phyloP scores from a whole-genome alignment of 1,284 basidiomycete genomes.

The Golubevia sp. region DNA sequence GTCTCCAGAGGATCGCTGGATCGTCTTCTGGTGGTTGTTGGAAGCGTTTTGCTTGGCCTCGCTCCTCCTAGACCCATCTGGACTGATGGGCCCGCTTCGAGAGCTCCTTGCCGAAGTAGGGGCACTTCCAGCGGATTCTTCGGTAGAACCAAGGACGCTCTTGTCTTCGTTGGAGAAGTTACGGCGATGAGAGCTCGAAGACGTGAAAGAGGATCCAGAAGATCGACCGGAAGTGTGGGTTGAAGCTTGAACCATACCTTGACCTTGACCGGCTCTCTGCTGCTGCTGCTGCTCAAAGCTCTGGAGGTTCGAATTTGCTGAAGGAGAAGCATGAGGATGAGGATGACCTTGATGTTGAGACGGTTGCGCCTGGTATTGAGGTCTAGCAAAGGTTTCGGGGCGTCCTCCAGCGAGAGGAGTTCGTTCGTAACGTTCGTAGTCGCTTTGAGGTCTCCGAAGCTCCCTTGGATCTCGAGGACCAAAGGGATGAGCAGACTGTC shows the following conservation, averaged over 20 bases:
- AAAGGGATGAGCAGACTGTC: not conserved
- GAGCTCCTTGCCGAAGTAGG: conserved; percentile 48
- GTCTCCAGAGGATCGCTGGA: not conserved
- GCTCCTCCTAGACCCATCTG: not conserved
- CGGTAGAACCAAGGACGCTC: conserved; percentile 15
- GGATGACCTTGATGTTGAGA: conserved; percentile 4
- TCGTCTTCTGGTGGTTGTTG: not conserved
- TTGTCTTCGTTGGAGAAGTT: conserved; percentile 20
- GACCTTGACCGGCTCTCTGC: not conserved
- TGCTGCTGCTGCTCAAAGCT: conserved; percentile 3
- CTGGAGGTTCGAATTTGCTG: conserved; percentile 4
- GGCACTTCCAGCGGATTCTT: conserved; percentile 32
- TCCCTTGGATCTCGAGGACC: not conserved
- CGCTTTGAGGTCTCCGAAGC: not conserved
- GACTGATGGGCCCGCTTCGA: conserved; percentile 27
- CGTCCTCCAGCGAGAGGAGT: conserved; percentile 16
- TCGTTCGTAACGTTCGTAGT: not conserved
- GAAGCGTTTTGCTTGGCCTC: conserved; percentile 6
- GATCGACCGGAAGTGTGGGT: conserved; percentile 30
- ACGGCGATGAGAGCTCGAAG: conserved; percentile 17
- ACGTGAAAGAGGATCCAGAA: conserved; percentile 40
- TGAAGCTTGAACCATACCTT: not conserved
- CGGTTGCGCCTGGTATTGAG: conserved; percentile 12
- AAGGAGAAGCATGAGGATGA: conserved; percentile 16
- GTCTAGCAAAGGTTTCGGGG: conserved; percentile 15